These are phyloP conservation scores for Rhynchospora pubera DNA, from an alignment of 176 grass and related monocot genomes.

Conservation along the genomic window DNA sequence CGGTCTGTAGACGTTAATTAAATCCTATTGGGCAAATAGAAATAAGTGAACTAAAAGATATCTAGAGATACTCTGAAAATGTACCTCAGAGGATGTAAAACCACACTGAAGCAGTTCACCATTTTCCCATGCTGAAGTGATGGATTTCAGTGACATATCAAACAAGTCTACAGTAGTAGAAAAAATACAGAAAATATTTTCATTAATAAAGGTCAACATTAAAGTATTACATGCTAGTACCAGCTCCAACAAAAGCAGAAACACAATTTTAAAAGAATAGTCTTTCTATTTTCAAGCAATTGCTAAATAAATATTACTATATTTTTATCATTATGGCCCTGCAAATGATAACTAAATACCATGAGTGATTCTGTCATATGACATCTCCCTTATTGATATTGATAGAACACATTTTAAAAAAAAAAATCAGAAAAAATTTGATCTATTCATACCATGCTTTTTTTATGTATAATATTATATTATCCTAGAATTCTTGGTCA, in stretches of 20 bases:
- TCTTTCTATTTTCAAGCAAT: not conserved
- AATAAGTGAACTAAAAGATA: not conserved
- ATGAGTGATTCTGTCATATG: no score
- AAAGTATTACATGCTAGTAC: not conserved
- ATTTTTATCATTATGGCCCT: not conserved
- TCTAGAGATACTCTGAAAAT: conserved; percentile 9
- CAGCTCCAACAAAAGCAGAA: not conserved
- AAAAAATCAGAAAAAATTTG: not conserved
- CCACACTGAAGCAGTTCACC: conserved; percentile 63
- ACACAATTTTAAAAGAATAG: not conserved
- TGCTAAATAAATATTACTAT: not conserved
- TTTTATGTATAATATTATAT: not conserved
- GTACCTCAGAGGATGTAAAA: conserved; percentile 77
- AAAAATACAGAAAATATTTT: conserved; percentile 10
- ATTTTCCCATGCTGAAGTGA: conserved; percentile 72
- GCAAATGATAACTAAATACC: not conserved
- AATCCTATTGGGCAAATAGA: not conserved
- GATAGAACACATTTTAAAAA: no score
- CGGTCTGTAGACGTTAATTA: not conserved
- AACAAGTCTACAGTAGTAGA: conserved; percentile 51
- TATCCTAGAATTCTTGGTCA: not conserved
- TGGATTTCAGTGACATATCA: conserved; percentile 96
- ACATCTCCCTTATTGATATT: no score
- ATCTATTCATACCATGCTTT: not conserved
- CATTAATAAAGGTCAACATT: conserved; percentile 1